Evolutionary conservation across 2,329 filamentous ascomycete species (phyloP).

Genomic region (Calonectria hongkongensis): DNA sequence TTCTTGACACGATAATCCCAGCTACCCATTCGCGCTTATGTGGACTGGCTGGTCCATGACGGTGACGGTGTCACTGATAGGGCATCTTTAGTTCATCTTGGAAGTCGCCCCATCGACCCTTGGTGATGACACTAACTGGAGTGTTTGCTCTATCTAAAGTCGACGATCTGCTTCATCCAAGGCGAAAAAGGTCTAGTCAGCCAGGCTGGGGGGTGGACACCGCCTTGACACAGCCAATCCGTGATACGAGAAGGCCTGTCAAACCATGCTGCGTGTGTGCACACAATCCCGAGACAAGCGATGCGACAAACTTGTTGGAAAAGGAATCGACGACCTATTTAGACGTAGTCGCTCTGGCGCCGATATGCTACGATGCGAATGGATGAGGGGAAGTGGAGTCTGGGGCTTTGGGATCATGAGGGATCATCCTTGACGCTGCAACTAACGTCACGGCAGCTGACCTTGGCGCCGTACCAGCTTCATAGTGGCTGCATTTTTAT

Average conservation of each 20-base stretch:
- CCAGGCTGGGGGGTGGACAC: slow-evolving; percentile 17
- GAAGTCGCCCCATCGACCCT: slow-evolving; percentile 45
- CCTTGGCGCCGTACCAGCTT: slow-evolving; percentile 28
- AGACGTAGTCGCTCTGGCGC: slow-evolving; percentile 13
- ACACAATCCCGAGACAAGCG: slow-evolving; percentile 32
- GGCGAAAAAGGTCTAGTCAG: slow-evolving; percentile 47
- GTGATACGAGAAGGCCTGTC: background rate
- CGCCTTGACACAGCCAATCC: slow-evolving; percentile 31
- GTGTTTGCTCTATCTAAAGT: slow-evolving; percentile 45
- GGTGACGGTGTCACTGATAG: slow-evolving; percentile 40
- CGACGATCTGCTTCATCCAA: slow-evolving; percentile 42
- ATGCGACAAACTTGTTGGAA: slow-evolving; percentile 36
- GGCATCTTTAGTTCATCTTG: slow-evolving; percentile 44
- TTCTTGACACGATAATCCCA: slow-evolving; percentile 40
- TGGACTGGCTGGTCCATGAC: slow-evolving; percentile 40
- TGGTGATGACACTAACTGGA: slow-evolving; percentile 44
- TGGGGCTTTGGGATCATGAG: slow-evolving; percentile 40
- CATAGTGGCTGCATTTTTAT: slow-evolving; percentile 26
- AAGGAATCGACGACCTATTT: slow-evolving; percentile 37
- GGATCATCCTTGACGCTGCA: slow-evolving; percentile 44
- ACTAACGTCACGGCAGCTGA: slow-evolving; percentile 50
- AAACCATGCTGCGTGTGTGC: slow-evolving; percentile 12
- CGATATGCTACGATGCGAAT: slow-evolving; percentile 31
- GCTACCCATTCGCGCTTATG: slow-evolving; percentile 49
- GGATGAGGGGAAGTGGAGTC: slow-evolving; percentile 55